Evolutionary conservation across 108 stramenopile species (phyloP), one percentile per base, ranked within the genome.

Genomic region (Poteriospumella lacustris): DNA sequence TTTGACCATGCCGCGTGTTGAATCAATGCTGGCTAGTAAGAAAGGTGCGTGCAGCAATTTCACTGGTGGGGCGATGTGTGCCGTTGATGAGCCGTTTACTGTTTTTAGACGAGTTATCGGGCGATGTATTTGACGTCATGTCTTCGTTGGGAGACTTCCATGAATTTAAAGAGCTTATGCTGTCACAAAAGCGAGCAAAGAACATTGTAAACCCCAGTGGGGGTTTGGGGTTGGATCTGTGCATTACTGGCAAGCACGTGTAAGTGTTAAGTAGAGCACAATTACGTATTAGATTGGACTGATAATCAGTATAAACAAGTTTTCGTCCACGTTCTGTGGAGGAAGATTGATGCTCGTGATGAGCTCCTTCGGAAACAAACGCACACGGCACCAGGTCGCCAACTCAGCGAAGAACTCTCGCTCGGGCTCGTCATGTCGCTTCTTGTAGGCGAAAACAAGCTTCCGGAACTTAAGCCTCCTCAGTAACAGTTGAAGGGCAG

Each of bases 81-180:
- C 59, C 15, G 9, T 41, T 78, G 15, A 38, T 69, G 77, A 15
- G 1, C 12, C 42, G 1, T 3, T 38, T 78, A 1, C 42, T 59
- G 41, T 59, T 3, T 41, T 2, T 38, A 40, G 78, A 83, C 33
- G 87, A 86, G 58, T 29, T 87, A 12, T 41, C 68, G 0, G 85
- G 83, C 34, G 87, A 87, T 29, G 84, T 87, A 0, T 79, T 86
- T 44, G 87, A 87, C 39, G 68, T 87, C 43, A 82, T 87, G 1
- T 29, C 81, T 34, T 70, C 77, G 12, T n/a, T 84, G 43, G 80
- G 81, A 24, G 87, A 87, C 64, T 87, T 86, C 72, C 43, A 43
- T 3, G 87, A 87, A 69, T 87, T 87, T 81, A 86, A 85, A 79
- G 28, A 33, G 36, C 79, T 87, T 39, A 87, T 87, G 87, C 29